Conservation (phyloP, 139 green algal species). For the Picochlorum sp. region DNA sequence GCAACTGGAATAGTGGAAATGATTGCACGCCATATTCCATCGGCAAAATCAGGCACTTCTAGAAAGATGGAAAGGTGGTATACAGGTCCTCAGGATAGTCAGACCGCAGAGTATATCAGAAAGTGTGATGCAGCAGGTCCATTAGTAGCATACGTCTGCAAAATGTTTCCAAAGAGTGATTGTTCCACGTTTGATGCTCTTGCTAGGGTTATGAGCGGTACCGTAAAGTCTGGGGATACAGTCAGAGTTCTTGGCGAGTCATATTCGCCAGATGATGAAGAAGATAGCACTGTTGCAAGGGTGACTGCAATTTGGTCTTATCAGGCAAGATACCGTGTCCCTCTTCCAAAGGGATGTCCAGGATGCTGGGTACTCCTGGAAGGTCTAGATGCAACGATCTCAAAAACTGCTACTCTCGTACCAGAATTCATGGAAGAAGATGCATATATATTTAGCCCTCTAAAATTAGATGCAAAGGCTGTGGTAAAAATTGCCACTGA, state of each 20-base stretch:
- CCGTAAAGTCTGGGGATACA: conserved; percentile 67
- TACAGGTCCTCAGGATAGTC: conserved; percentile 58
- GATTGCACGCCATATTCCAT: conserved; percentile 75
- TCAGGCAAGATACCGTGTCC: conserved; percentile 77
- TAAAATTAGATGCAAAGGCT: conserved; percentile 46
- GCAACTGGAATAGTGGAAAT: conserved; percentile 83
- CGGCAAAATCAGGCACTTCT: conserved; percentile 44
- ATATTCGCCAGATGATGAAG: conserved; percentile 95
- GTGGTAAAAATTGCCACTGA: conserved; percentile 96
- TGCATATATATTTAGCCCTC: conserved; percentile 70
- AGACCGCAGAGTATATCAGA: conserved; percentile 54
- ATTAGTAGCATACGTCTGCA: conserved; percentile 81
- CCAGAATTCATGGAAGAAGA: conserved; percentile 53
- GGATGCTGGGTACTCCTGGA: conserved; percentile 69
- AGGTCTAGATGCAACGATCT: conserved; percentile 74
- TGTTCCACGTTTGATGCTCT: conserved; percentile 83
- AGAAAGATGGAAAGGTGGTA: conserved; percentile 67
- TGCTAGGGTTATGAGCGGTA: conserved; percentile 83
- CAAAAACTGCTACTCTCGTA: conserved; percentile 87
- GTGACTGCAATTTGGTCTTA: conserved; percentile 58
- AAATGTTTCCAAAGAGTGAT: conserved; percentile 83
- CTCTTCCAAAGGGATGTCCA: conserved; percentile 57
- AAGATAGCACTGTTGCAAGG: conserved; percentile 72
- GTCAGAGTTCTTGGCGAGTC: conserved; percentile 64
- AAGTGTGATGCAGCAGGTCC: conserved; percentile 73